phyloP scores from a whole-genome alignment of 169 alveolate genomes.

The Plasmodium inui region DNA sequence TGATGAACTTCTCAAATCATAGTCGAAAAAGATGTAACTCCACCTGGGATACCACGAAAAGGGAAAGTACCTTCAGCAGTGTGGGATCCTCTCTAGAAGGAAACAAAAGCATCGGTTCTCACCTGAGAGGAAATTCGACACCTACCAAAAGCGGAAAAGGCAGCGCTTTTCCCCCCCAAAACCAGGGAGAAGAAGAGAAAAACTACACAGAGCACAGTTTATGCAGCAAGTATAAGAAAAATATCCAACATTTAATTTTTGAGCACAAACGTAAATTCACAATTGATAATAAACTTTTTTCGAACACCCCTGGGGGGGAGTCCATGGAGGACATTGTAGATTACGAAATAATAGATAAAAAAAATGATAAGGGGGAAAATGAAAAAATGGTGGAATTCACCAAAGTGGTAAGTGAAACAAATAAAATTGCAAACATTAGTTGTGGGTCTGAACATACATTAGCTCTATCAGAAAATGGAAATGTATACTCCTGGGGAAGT shows the following conservation, averaged over 20 bases:
- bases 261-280: conserved; percentile 45
- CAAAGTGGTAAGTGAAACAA: conserved; percentile 71
- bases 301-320: neutral
- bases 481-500: conserved; percentile 86
- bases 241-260: conserved; percentile 42
- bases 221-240: conserved; percentile 7
- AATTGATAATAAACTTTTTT: neutral
- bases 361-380: conserved; percentile 37
- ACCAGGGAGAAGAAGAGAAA: neutral
- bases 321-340: conserved; percentile 21
- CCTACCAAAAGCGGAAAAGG: neutral
- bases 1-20: neutral
- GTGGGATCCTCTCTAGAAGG: neutral
- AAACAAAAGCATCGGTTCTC: neutral
- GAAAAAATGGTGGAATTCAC: conserved; percentile 66
- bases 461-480: conserved; percentile 83
- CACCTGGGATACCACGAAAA: neutral
- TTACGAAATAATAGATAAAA: conserved; percentile 55
- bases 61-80: neutral
- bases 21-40: neutral
- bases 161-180: neutral
- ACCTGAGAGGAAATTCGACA: neutral
- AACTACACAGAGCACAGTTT: neutral
- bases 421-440: conserved; percentile 50
- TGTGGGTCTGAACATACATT: conserved; percentile 83